A percentile compares a stretch with the other conserved stretches of the same genome.
These are phyloP conservation scores for Liriodendron chinense DNA, from an alignment of 164 flowering plant genomes.

Conservation along the genomic window DNA sequence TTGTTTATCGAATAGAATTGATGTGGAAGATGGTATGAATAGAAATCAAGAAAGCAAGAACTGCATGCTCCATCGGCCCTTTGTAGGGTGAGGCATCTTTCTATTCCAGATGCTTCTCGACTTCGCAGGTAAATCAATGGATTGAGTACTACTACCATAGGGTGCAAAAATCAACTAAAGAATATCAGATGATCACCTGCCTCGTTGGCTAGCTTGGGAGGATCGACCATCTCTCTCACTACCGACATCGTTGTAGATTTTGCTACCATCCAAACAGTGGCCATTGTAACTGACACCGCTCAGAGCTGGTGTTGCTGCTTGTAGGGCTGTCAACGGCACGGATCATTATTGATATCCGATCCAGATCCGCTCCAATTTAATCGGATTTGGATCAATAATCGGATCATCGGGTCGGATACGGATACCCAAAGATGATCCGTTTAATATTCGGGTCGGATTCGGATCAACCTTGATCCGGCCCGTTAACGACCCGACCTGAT, in stretches of 20 bases:
- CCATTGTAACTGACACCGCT: constrained; percentile 57
- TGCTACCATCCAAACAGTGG: constrained; percentile 43
- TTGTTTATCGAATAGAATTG: too few species aligned
- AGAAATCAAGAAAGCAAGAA: constrained; percentile 8
- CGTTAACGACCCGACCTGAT: too few species aligned
- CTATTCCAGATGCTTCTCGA: constrained; percentile 11
- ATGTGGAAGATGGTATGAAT: too few species aligned
- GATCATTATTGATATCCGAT: too few species aligned
- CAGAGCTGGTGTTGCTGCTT: constrained; percentile 92
- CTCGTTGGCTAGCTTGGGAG: constrained; percentile 48
- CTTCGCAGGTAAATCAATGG: neutral
- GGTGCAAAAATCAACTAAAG: neutral
- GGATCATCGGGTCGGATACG: too few species aligned
- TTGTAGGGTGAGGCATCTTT: constrained; percentile 5
- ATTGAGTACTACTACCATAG: neutral
- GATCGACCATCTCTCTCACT: constrained; percentile 58
- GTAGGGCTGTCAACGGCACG: too few species aligned
- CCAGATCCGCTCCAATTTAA: too few species aligned
- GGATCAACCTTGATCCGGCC: too few species aligned
- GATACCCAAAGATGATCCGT: too few species aligned
- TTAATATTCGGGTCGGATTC: too few species aligned
- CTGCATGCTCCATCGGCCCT: neutral
- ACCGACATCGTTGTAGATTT: constrained; percentile 45
- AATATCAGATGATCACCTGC: constrained; percentile 29
- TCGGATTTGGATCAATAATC: too few species aligned